These are phyloP conservation scores for Trichoderma asperellum DNA, from an alignment of 2,329 filamentous ascomycete genomes.

Conservation along the genomic window DNA sequence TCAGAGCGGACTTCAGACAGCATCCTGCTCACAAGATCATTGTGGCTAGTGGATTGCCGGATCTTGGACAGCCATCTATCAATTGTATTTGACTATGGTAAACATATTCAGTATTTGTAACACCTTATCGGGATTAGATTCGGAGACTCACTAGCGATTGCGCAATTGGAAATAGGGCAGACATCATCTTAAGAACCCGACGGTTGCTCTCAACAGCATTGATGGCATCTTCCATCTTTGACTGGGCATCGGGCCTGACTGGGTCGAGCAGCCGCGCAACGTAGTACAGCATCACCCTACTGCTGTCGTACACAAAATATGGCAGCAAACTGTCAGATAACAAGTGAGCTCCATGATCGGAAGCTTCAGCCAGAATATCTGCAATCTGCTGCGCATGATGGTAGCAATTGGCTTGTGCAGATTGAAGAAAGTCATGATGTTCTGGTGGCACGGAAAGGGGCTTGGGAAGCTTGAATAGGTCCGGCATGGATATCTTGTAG, in stretches of 20 bases:
- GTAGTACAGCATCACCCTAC: conserved; percentile 53
- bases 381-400: conserved; percentile 46
- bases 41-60: conserved; percentile 37
- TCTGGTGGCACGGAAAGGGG: conserved; percentile 47
- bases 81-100: conserved; percentile 42
- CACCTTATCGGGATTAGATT: no score
- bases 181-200: conserved; percentile 44
- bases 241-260: conserved; percentile 41
- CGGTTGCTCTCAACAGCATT: conserved; percentile 47
- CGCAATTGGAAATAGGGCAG: conserved; percentile 45
- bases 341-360: conserved; percentile 46
- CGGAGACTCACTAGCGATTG: conserved; percentile 44
- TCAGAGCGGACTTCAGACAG: conserved; percentile 34
- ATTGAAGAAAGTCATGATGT: conserved; percentile 43
- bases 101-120: not conserved
- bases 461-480: conserved; percentile 49
- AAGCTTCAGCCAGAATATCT: conserved; percentile 45
- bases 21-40: conserved; percentile 33
- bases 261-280: conserved; percentile 49
- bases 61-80: conserved; percentile 47
- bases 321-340: conserved; percentile 51
- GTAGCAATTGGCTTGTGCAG: conserved; percentile 45
- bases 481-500: conserved; percentile 52
- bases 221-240: conserved; percentile 45
- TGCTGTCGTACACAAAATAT: conserved; percentile 53